These are phyloP conservation scores for Harringtonia lauricola DNA, from an alignment of 2,329 filamentous ascomycete genomes.

Conservation along the genomic window DNA sequence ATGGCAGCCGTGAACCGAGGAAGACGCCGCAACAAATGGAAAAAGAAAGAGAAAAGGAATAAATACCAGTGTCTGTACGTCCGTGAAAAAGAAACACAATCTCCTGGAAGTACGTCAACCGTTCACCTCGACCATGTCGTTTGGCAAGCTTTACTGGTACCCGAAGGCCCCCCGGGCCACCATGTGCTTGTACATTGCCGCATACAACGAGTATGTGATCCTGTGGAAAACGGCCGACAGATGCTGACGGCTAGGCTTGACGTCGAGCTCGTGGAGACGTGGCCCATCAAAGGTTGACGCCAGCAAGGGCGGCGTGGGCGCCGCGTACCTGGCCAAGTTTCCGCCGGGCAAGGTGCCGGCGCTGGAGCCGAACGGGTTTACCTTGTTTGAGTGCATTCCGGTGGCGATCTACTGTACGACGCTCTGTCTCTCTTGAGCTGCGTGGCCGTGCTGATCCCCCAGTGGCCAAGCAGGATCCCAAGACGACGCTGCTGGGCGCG, in stretches of 20 bases:
- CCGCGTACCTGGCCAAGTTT: conserved; percentile 36
- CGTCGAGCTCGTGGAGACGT: not conserved
- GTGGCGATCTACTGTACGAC: conserved; percentile 18
- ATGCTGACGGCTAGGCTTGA: not conserved
- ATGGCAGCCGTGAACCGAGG: too few species aligned
- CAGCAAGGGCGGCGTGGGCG: conserved; percentile 1
- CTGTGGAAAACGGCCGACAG: too few species aligned
- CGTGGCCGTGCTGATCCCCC: conserved; percentile 14
- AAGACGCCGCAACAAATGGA: too few species aligned
- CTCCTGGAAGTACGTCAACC: too few species aligned
- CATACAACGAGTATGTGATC: too few species aligned
- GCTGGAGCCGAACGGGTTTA: conserved; percentile 36
- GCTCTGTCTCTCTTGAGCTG: conserved; percentile 9
- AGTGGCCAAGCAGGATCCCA: conserved; percentile 24
- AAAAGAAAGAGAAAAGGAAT: too few species aligned
- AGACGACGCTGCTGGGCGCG: conserved; percentile 29
- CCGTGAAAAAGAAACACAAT: too few species aligned
- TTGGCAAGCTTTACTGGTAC: conserved; percentile 1
- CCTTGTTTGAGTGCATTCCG: conserved; percentile 31
- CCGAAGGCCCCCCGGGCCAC: conserved; percentile 2
- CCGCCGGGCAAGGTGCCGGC: conserved; percentile 39
- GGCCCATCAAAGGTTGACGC: not conserved
- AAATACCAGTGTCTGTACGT: too few species aligned
- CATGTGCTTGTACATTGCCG: conserved; percentile 2
- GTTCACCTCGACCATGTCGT: conserved; percentile 3